These are phyloP conservation scores for Monilinia aucupariae DNA, from an alignment of 2,329 filamentous ascomycete genomes.

Conservation along the genomic window DNA sequence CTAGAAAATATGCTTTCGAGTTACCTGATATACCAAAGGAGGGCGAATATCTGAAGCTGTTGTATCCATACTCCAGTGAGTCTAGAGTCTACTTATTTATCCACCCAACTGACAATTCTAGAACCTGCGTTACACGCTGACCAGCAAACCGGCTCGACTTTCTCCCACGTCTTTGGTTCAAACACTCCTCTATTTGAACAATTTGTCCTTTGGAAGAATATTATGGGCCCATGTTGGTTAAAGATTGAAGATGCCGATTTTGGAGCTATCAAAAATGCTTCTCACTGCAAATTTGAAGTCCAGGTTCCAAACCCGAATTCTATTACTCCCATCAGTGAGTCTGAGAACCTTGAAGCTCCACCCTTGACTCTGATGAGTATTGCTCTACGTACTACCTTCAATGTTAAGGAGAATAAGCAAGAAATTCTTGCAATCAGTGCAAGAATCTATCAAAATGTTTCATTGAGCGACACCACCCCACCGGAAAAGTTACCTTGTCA, in stretches of 20 bases:
- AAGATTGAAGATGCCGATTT: constrained; percentile 85
- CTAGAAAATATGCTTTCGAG: constrained; percentile 93
- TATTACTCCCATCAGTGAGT: constrained; percentile 67
- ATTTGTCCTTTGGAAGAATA: constrained; percentile 97
- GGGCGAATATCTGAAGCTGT: constrained; percentile 85
- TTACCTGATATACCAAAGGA: constrained; percentile 81
- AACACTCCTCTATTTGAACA: constrained; percentile 96
- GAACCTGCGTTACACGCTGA: constrained; percentile 67
- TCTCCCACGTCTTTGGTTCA: constrained; percentile 87
- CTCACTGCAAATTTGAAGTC: constrained; percentile 94
- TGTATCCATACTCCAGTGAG: constrained; percentile 84
- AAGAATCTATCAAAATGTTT: constrained; percentile 86
- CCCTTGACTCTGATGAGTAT: constrained; percentile 95
- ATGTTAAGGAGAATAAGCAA: constrained; percentile 89
- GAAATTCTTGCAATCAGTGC: constrained; percentile 90
- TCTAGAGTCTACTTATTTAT: constrained; percentile 16
- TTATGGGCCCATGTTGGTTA: constrained; percentile 98
- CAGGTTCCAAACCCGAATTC: constrained; percentile 71
- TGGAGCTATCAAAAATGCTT: constrained; percentile 78
- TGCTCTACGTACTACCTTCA: constrained; percentile 80
- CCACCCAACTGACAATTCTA: constrained; percentile 30
- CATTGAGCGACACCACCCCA: constrained; percentile 78
- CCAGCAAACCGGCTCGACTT: constrained; percentile 69
- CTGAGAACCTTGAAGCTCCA: constrained; percentile 75
- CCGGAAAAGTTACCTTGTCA: constrained; percentile 84